Base-by-base conservation (phyloP, 2,329 filamentous ascomycete genomes). In the Lachnellula cervina region DNA sequence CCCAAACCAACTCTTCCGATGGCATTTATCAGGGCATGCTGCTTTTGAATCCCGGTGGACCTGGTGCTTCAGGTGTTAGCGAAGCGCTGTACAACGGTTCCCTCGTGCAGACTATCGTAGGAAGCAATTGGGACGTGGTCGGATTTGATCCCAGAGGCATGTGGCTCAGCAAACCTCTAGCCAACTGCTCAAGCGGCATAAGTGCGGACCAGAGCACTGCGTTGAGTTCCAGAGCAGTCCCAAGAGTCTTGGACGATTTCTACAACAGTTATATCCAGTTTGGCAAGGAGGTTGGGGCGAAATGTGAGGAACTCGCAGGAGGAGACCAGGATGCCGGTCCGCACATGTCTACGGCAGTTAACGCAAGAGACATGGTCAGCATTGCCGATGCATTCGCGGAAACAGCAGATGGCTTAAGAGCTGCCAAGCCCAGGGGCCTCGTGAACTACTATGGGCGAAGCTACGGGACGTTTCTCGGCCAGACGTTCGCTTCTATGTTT, bases 121-220 rank as follows among this genome's bases (percentile, higher is more conserved):
- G 74, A 35, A 44, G 55, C 0, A 70, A 74, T 44, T 70, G 70
- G 54, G 73, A 76, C 53, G 61, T 78, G 38, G 67, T 78, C 37
- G 72, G 74, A 7, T 77, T 77, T 43, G 76, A 78, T 58, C 74
- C 76, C 0, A 70, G 76, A 23, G 76, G 75, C 69, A 72, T 80
- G 21, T 77, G 77, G 7, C 71, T 74, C 11, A 77, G 77, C 3
- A 68, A 75, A 0, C 78, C 78, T 0, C 64, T 76, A 8, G 66
- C 78, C 11, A 74, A 79, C 42, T 81, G 78, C 61, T 80, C 52
- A 16, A 6, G 34, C 17, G 25, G 37, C n/a, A 44, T 19, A 17
- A 34, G 21, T 32, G 23, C 34, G 13, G 9, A 8, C 32, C 34
- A 35, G 13, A 43, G 25, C 16, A 43, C 17, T 32, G n/a, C 11